Conservation (phyloP, 352 stramenopile genomes). For the Globisporangium abappressorium region DNA sequence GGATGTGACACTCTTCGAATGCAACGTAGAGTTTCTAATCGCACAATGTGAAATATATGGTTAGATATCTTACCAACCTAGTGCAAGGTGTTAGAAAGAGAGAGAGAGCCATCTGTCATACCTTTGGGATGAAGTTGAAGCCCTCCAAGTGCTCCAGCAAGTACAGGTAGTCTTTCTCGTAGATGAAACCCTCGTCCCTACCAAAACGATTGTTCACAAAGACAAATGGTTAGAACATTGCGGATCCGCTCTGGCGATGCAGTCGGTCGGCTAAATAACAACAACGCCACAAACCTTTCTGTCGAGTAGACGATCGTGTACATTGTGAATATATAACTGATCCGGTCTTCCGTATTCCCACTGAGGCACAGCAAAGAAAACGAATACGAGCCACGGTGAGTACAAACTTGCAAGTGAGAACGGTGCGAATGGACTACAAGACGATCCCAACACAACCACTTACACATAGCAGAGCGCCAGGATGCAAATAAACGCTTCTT, state of each 20-base stretch:
- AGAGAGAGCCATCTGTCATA: constrained; percentile 6
- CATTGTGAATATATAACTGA: constrained; percentile 87
- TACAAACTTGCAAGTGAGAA: background rate
- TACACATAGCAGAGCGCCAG: constrained; percentile 77
- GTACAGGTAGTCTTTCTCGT: constrained; percentile 68
- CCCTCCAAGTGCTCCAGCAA: constrained; percentile 65
- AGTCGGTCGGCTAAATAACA: background rate
- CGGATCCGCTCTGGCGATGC: background rate
- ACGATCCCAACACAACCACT: constrained; percentile 9
- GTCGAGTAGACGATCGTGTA: constrained; percentile 72
- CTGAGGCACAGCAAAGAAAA: constrained; percentile 25
- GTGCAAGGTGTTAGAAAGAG: background rate
- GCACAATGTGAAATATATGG: background rate
- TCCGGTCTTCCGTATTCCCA: constrained; percentile 85
- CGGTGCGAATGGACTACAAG: background rate
- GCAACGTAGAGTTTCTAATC: constrained; percentile 56
- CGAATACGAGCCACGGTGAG: background rate
- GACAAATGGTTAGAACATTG: background rate
- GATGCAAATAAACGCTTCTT: constrained; percentile 73
- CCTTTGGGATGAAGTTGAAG: constrained; percentile 64
- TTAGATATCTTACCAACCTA: background rate
- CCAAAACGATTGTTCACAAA: constrained; percentile 11
- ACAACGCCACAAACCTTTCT: constrained; percentile 40
- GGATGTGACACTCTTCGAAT: constrained; percentile 72
- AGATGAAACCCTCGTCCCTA: constrained; percentile 55